Evolutionary conservation across 108 stramenopile genomes (phyloP), one percentile per base, ranked within the genome.

Genomic region (Ochromonas danica): DNA sequence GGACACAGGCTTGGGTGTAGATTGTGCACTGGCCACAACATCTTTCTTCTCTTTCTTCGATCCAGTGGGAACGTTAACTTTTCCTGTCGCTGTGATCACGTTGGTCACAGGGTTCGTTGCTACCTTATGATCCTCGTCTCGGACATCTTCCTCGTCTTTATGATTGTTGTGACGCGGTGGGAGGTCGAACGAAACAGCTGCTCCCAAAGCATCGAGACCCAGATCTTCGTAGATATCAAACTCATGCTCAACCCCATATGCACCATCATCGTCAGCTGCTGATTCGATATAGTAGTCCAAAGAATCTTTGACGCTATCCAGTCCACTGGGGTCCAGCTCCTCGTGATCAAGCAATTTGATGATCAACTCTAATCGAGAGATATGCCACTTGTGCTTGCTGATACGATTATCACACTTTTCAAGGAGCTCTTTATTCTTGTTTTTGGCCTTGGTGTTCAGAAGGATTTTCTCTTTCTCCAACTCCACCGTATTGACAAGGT

Each of bases 261-360:
- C 43, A 25, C 27, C 80, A 17, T 81, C 75, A 60, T 88, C 85
- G 71, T 97, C 96, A 67, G 63, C 33, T 31, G 63, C 63, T 14
- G 78, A 93, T 93, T 98, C 97, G 0, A 97, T 75, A 83, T 97
- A 98, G 81, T 94, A 98, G 27, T 95, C 95, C 14, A 99, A 74
- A 79, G 96, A 95, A n/a, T 98, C 98, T 84, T 91, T 93, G 30
- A 93, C 71, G 38, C 89, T 86, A 65, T 97, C 92, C 28, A 99
- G 92, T 39, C 72, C 60, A 0, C 92, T 93, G 43, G 92, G 88
- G 43, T 90, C 88, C 22, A 98, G 67, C 1, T 86, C 82, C 79
- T 94, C 96, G 83, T 99, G 98, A 81, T 92, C 95, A 71, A 99
- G 90, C 10, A 98, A 85, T 39, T 97, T 89, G 70, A 93, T 93